Evolutionary conservation across 169 alveolate genomes (phyloP).

Genomic region (Cytauxzoon felis): DNA sequence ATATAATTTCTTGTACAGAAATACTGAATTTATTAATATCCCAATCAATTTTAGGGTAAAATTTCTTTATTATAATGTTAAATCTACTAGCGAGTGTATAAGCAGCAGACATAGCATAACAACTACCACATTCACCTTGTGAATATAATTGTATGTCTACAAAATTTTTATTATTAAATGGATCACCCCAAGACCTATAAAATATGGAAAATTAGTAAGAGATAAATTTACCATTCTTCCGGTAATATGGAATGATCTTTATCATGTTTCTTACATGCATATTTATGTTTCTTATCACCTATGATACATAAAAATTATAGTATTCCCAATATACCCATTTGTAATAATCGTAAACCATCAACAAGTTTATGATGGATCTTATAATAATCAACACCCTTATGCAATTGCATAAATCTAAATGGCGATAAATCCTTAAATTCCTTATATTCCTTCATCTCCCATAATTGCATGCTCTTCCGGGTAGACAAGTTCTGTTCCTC

Average conservation of each 20-base stretch:
- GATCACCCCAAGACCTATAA: constrained; percentile 77
- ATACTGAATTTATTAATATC: constrained; percentile 29
- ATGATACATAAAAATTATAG: neutral
- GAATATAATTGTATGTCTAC: constrained; percentile 39
- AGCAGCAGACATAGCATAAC: constrained; percentile 88
- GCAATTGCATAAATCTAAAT: constrained; percentile 46
- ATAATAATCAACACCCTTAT: constrained; percentile 47
- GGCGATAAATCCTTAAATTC: constrained; percentile 42
- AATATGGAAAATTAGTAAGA: constrained; percentile 64
- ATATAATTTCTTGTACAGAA: constrained; percentile 52
- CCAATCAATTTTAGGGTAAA: constrained; percentile 52
- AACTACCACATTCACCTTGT: constrained; percentile 89
- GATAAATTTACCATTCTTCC: constrained; percentile 15
- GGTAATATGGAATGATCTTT: too few species aligned
- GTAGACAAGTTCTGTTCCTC: too few species aligned
- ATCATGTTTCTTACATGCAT: neutral
- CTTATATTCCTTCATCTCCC: constrained; percentile 13
- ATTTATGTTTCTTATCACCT: neutral
- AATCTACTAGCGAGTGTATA: constrained; percentile 80
- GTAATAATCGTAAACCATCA: too few species aligned
- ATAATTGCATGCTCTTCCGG: too few species aligned
- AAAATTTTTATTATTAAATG: constrained; percentile 59
- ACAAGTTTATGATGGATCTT: neutral
- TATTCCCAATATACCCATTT: neutral
- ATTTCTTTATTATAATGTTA: constrained; percentile 73